These are phyloP conservation scores for Cunninghamia lanceolata DNA, from an alignment of 75 land plant species.

Conservation along the genomic window DNA sequence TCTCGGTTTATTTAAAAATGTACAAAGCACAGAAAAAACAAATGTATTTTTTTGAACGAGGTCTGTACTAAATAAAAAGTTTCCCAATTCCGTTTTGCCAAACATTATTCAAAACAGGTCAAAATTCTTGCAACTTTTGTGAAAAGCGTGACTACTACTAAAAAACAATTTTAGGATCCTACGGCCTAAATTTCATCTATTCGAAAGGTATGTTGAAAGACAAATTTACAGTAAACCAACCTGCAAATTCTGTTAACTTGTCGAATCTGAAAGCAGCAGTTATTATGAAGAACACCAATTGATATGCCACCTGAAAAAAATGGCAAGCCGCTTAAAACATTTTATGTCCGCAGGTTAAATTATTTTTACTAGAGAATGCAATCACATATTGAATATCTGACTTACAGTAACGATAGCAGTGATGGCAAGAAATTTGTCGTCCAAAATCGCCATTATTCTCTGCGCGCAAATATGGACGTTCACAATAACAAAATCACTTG, in stretches of 20 bases:
- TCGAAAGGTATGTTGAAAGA: not conserved
- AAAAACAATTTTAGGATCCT: not conserved
- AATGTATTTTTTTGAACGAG: not conserved
- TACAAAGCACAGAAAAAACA: no score
- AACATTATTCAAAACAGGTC: not conserved
- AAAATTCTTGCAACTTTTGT: not conserved
- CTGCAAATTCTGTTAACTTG: slow-evolving; percentile 95
- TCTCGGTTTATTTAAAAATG: no score
- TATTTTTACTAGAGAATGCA: not conserved
- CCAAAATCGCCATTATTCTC: slow-evolving; percentile 10
- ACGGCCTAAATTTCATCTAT: not conserved
- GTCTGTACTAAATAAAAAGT: no score
- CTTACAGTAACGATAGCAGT: slow-evolving; percentile 93
- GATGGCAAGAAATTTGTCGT: slow-evolving; percentile 77
- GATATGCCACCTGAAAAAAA: slow-evolving; percentile 66
- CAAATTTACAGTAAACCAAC: slow-evolving; percentile 23
- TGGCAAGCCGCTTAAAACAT: not conserved
- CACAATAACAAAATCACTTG: not conserved
- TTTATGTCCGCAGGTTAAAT: not conserved
- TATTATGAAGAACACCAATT: slow-evolving; percentile 70
- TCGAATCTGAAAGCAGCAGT: slow-evolving; percentile 84
- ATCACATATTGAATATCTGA: not conserved
- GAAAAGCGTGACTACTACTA: not conserved
- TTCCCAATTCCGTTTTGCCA: not conserved
- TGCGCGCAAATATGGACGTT: not conserved